Evolutionary conservation across 2,329 filamentous ascomycete genomes (phyloP), one percentile per base, ranked within the genome.

Genomic region (Apiospora hydei): DNA sequence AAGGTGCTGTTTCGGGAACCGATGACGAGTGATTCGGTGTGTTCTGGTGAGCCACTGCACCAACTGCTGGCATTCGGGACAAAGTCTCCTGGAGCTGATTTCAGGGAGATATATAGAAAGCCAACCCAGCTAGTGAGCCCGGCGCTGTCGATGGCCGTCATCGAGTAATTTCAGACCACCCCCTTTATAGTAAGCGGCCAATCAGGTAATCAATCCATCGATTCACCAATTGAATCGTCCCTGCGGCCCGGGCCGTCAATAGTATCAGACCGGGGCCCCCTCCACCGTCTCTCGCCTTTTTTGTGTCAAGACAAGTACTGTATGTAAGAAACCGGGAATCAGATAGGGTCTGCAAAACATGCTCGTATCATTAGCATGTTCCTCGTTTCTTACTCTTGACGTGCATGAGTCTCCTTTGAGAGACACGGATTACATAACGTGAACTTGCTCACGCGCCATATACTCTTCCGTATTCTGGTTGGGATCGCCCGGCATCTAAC

Each of bases 191-290:
- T 13, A 51, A 51, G 47, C 8, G 24, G 24, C 11, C 24, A 16
- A 53, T 53, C 49, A 26, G 2, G 24, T 30, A 53, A 30, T 13
- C 30, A 43, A 13, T 11, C 41, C 3, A 38, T 38, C 18, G 6
- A 38, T 38, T 38, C 30, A 38, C 30, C 30, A 38, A 38, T 38
- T 30, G 7, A 61, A 61, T n/a, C 8, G 21, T 1, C 16, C 16
- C 30, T 61, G 30, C 53, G 53, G 53, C 53, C 53, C 53, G 53
- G 38, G 30, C 53, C 53, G 53, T 61, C 34, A 38, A 16, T 38
- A 38, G 34, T 38, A 38, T 8, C 3, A 61, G 53, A 38, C 18
- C 41, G 16, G 53, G 30, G 16, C 10, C 13, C 13, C 6, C 26
- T 34, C 16, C 51, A 6, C 26, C 8, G 30, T 61, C n/a, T 38